A percentile compares a stretch with the other conserved stretches of the same genome.
These are phyloP conservation scores for Glycine tomentella DNA, from an alignment of 306 rosid species.

Conservation along the genomic window DNA sequence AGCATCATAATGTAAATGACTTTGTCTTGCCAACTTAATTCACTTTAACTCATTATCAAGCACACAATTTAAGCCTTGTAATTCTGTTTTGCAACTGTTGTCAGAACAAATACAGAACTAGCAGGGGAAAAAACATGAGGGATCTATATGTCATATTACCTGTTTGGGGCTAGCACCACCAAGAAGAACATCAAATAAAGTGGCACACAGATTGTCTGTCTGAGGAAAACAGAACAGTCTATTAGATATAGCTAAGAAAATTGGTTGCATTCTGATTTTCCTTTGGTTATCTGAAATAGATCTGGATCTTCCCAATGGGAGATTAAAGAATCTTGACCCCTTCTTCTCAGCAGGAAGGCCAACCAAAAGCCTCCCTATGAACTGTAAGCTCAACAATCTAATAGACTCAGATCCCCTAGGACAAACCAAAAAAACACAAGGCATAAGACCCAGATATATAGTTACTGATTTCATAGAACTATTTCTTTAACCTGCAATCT, in stretches of 20 bases:
- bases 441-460: constrained; percentile 38
- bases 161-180: constrained; percentile 99
- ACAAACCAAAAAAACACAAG: constrained; percentile 34
- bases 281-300: constrained; percentile 66
- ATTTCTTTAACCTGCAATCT: constrained; percentile 21
- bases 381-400: constrained; percentile 92
- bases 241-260: constrained; percentile 82
- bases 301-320: constrained; percentile 76
- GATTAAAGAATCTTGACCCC: constrained; percentile 87
- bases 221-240: constrained; percentile 91
- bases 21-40: constrained; percentile 14
- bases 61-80: constrained; percentile 15
- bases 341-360: constrained; percentile 93
- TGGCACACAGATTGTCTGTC: constrained; percentile 88
- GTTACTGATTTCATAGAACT: constrained; percentile 16
- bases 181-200: constrained; percentile 96
- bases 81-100: constrained; percentile 30
- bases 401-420: constrained; percentile 85
- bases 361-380: constrained; percentile 92
- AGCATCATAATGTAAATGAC: constrained; percentile 31
- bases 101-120: constrained; percentile 26
- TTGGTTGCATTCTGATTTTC: constrained; percentile 75
- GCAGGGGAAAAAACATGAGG: constrained; percentile 7
- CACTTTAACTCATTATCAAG: constrained; percentile 29
- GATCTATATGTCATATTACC: constrained; percentile 56